Evolutionary conservation across 371 early-diverging fungal genomes (phyloP), one percentile per base, ranked within the genome.

Genomic region (Circinella umbellata): DNA sequence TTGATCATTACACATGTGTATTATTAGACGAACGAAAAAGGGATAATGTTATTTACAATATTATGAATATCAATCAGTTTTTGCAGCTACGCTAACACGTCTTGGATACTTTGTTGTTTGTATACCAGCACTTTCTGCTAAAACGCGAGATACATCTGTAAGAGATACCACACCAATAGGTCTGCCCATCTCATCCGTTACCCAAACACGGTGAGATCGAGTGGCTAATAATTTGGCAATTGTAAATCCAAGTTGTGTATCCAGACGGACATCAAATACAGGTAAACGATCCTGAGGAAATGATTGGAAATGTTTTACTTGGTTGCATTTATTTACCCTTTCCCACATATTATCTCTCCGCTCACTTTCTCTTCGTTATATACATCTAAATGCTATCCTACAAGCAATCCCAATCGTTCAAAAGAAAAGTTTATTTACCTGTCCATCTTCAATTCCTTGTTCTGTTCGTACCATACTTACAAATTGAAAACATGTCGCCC

Each of bases 171-270:
- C 89, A 8, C 94, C 92, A 51, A 78, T 77, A 20, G 84, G 81
- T 49, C 77, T 69, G 34, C 82, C 82, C 51, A 72, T 61, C 38
- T 87, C 87, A 68, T 87, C 85, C 7, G 90, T 87, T 10, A 94
- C 90, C 95, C 95, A 95, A 14, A 95, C 84, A 57, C 95, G 91
- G 69, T 95, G 95, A 0, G 94, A 87, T 38, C 85, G 85, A 4
- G 95, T 94, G 14, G 95, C 95, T 35, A 90, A 80, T 63, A 94
- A 75, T 76, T 94, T 94, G 35, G 89, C 89, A 37, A 94, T 80
- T 0, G 92, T 85, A 18, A 88, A 87, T 7, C 89, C 85, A 63
- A 95, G 81, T 0, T 90, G 86, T 0, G 91, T 88, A 54, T 89
- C 87, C 9, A 86, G 79, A 27, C 87, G 82, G 6, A 93, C 94